Percentiles rank a stretch among this genome's conserved stretches.
Evolutionary conservation across 1,284 basidiomycete species (phyloP).

Genomic region (Leucoagaricus sp.): DNA sequence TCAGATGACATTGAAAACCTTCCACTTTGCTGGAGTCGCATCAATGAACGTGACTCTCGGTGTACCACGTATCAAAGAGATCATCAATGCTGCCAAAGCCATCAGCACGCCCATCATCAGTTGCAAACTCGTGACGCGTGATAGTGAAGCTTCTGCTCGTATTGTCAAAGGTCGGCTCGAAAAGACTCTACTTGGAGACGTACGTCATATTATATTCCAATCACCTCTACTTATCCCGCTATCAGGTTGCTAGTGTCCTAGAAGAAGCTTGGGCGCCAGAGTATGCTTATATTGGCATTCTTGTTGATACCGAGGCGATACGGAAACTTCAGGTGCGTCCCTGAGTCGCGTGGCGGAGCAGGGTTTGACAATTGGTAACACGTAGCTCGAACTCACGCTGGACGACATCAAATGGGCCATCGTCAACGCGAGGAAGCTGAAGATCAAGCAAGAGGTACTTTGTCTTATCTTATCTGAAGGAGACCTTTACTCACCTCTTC

Average conservation of each 20-base stretch:
- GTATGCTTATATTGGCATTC: constrained; percentile 92
- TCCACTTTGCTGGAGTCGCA: constrained; percentile 99
- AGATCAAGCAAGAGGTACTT: constrained; percentile 83
- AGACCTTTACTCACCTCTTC: background rate
- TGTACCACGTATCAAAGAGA: constrained; percentile 99
- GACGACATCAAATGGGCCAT: constrained; percentile 96
- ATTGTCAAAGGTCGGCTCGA: constrained; percentile 98
- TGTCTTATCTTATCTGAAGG: background rate
- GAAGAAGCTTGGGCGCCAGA: constrained; percentile 96
- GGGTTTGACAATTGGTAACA: constrained; percentile 9
- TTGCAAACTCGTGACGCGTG: constrained; percentile 85
- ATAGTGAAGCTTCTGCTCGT: constrained; percentile 88
- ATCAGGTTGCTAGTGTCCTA: constrained; percentile 85
- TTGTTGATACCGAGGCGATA: constrained; percentile 90
- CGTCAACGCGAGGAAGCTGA: constrained; percentile 86
- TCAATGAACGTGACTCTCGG: constrained; percentile 99
- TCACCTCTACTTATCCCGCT: background rate
- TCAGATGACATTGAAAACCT: constrained; percentile 99
- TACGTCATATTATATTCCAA: constrained; percentile 38
- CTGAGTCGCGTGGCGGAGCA: constrained; percentile 6
- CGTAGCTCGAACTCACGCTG: constrained; percentile 87
- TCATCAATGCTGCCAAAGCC: constrained; percentile 96
- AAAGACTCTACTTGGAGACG: constrained; percentile 94
- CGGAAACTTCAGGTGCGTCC: constrained; percentile 79
- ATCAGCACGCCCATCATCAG: constrained; percentile 99